Percentiles rank a stretch among this genome's conserved stretches.
Evolutionary conservation across 345 rosid species (phyloP).

Genomic region (Eucalyptus camaldulensis): DNA sequence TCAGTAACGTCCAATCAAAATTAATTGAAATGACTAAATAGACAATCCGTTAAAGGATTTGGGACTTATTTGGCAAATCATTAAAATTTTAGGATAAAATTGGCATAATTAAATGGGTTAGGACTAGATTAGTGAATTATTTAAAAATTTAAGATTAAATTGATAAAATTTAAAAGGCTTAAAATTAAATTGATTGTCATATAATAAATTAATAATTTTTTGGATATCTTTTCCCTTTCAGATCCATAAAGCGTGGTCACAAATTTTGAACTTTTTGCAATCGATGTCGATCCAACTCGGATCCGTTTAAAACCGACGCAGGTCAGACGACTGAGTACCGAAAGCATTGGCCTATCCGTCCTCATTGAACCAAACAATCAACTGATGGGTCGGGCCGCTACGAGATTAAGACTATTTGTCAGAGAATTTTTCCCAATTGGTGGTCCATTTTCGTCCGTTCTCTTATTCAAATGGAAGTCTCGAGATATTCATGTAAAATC

Average conservation of each 20-base stretch:
- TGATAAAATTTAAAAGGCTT: too few species aligned
- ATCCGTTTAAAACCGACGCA: background rate
- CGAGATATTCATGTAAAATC: background rate
- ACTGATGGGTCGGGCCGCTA: background rate
- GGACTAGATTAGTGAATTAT: rapidly evolving
- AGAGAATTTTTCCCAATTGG: background rate
- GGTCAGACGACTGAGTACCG: background rate
- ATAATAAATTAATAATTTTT: too few species aligned
- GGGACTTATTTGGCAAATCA: too few species aligned
- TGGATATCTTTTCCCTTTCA: background rate
- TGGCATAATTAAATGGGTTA: too few species aligned
- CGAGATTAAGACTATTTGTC: background rate
- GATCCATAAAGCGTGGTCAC: background rate
- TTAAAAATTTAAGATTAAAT: too few species aligned
- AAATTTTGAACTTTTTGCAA: background rate
- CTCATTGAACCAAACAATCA: background rate
- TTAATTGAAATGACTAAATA: too few species aligned
- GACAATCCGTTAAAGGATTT: too few species aligned
- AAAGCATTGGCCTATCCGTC: background rate
- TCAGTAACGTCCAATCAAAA: rapidly evolving
- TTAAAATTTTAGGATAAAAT: too few species aligned
- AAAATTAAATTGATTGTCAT: rapidly evolving
- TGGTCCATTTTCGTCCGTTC: background rate
- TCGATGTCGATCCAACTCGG: background rate
- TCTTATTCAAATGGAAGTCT: background rate